These are phyloP conservation scores for Mortierella antarctica DNA, from an alignment of 192 early-diverging fungal species.

Conservation along the genomic window DNA sequence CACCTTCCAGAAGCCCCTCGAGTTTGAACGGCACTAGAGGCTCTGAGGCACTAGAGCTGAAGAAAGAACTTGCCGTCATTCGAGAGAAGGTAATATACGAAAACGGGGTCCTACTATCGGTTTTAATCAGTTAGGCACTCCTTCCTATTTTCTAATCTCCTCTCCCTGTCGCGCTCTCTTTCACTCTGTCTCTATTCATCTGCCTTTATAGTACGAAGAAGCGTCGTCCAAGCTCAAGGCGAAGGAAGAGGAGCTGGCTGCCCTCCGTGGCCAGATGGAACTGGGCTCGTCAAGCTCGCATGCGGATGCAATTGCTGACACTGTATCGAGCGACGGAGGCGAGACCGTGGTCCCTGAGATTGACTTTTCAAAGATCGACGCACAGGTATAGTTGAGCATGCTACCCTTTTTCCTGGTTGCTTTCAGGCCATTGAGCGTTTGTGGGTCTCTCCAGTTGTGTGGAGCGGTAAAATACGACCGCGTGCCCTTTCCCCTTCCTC, in stretches of 20 bases:
- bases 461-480: no score
- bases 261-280: constrained; percentile 28
- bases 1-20: constrained; percentile 6
- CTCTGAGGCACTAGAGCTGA: constrained; percentile 43
- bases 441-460: no score
- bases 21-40: constrained; percentile 20
- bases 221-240: constrained; percentile 26
- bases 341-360: constrained; percentile 50
- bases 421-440: background rate
- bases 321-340: constrained; percentile 50
- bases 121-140: background rate
- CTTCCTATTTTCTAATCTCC: no score
- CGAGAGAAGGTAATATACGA: constrained; percentile 34
- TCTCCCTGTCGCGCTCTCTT: no score
- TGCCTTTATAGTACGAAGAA: constrained; percentile 31
- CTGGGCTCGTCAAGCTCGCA: constrained; percentile 22
- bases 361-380: constrained; percentile 50
- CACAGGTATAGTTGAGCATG: constrained; percentile 25
- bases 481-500: no score
- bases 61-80: constrained; percentile 45
- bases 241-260: constrained; percentile 41
- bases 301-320: constrained; percentile 39
- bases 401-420: constrained; percentile 9
- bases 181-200: background rate
- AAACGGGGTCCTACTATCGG: background rate